These are phyloP conservation scores for Verticillium nubilum DNA, from an alignment of 2,329 filamentous ascomycete species.

Conservation along the genomic window DNA sequence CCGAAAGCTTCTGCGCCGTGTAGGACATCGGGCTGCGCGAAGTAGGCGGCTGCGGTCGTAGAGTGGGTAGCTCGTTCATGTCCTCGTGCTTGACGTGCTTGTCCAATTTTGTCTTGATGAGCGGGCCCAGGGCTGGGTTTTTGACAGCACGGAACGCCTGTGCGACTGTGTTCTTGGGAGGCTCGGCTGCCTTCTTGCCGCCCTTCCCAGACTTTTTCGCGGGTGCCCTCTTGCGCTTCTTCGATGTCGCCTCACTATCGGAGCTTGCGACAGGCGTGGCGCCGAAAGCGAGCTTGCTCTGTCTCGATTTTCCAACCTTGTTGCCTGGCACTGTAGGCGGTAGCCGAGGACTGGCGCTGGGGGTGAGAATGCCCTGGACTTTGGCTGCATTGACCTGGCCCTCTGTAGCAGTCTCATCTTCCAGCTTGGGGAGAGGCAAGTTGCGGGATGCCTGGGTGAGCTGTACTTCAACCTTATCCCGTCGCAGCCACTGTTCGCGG, in stretches of 20 bases:
- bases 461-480: slow-evolving; percentile 35
- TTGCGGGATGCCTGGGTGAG: slow-evolving; percentile 21
- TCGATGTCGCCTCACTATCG: slow-evolving; percentile 16
- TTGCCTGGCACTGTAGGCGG: slow-evolving; percentile 34
- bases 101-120: slow-evolving; percentile 6
- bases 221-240: slow-evolving; percentile 18
- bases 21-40: slow-evolving; percentile 9
- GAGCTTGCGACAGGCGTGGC: slow-evolving; percentile 6
- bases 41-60: slow-evolving; percentile 15
- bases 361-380: slow-evolving; percentile 49
- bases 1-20: neutral
- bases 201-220: slow-evolving; percentile 26
- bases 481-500: slow-evolving; percentile 27
- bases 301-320: slow-evolving; percentile 37
- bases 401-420: slow-evolving; percentile 22
- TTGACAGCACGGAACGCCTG: slow-evolving; percentile 40
- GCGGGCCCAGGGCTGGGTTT: slow-evolving; percentile 18
- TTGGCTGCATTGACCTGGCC: slow-evolving; percentile 32
- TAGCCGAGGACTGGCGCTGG: slow-evolving; percentile 49
- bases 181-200: slow-evolving; percentile 27
- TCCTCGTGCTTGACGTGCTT: neutral
- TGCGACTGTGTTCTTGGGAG: slow-evolving; percentile 32
- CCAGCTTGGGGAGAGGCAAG: slow-evolving; percentile 26
- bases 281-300: slow-evolving; percentile 43
- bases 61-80: slow-evolving; percentile 11